Evolutionary conservation across 2,329 filamentous ascomycete species (phyloP).

Genomic region (Parastagonospora nodorum): DNA sequence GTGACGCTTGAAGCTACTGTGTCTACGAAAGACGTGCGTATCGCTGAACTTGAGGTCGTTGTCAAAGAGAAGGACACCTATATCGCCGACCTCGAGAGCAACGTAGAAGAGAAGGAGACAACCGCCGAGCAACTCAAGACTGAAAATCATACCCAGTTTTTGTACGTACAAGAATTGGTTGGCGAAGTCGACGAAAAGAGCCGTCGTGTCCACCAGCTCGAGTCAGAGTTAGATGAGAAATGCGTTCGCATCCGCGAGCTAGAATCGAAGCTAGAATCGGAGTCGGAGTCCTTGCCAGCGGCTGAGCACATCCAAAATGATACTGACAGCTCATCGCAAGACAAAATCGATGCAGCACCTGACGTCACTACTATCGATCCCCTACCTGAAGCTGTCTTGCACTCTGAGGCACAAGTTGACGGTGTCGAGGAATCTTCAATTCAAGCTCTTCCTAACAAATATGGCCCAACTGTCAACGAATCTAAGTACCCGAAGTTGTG

Average conservation of each 20-base stretch:
- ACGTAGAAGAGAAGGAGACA: slow-evolving; percentile 1
- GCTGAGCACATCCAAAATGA: neutral
- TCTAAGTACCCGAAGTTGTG: slow-evolving; percentile 13
- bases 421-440: neutral
- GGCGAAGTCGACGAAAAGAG: slow-evolving; percentile 21
- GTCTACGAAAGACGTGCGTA: slow-evolving; percentile 8
- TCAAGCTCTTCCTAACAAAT: neutral
- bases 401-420: neutral
- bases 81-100: slow-evolving; percentile 7
- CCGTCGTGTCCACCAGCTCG: slow-evolving; percentile 13
- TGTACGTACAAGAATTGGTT: slow-evolving; percentile 19
- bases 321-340: too few species aligned
- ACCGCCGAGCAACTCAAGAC: slow-evolving; percentile 8
- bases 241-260: slow-evolving; percentile 8
- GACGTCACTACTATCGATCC: too few species aligned
- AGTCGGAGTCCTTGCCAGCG: neutral
- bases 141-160: slow-evolving; percentile 4
- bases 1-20: slow-evolving; percentile 15
- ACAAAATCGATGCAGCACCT: too few species aligned
- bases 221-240: slow-evolving; percentile 16
- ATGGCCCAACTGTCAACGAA: neutral
- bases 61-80: slow-evolving; percentile 6
- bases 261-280: neutral
- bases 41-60: slow-evolving; percentile 13
- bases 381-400: too few species aligned